Evolutionary conservation across 2,329 filamentous ascomycete genomes (phyloP), one percentile per base, ranked within the genome.

Genomic region (Alternaria postmessia): DNA sequence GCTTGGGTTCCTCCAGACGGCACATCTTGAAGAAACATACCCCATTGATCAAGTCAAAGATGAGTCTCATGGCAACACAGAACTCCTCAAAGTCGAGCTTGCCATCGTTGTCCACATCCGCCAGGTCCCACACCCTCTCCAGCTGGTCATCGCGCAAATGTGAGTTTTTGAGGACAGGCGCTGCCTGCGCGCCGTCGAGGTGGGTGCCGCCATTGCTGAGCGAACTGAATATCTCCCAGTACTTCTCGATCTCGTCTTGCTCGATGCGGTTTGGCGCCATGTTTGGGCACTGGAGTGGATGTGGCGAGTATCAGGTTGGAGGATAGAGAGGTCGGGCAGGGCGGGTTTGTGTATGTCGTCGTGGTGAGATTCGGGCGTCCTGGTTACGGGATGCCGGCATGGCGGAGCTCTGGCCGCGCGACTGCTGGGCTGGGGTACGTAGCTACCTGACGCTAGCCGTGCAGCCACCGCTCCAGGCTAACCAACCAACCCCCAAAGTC

Each of bases 21-120:
- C 7, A 20, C 6, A 8, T 32, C 38, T 28, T 18, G 18, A 24
- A 67, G 69, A 58, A 24, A 68, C 71, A 53, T 85, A 96, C 92
- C 72, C 95, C 95, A 75, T 99, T 99, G 71, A 99, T 89, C 67
- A 98, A 83, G 78, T 99, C 95, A 79, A 98, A 99, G 73, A 98
- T 97, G 74, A 99, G 84, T 75, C 95, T 88, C 95, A 99, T 99
- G 39, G 94, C 95, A 59, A 99, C 95, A 80, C 95, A 99, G 79
- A 99, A 99, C 84, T 99, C 95, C 82, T 99, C 95, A 83, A 99
- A 99, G 81, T 99, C 95, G 55, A 99, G 85, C 80, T 96, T 96
- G 65, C 95, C 95, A 82, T 99, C 95, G 71, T 94, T 94, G 81
- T 99, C 95, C 63, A 99, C 93, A 78, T 99, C 95, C 59, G 95